Evolutionary conservation across 2,329 filamentous ascomycete species (phyloP).

Genomic region (Paraconiothyrium sp.): DNA sequence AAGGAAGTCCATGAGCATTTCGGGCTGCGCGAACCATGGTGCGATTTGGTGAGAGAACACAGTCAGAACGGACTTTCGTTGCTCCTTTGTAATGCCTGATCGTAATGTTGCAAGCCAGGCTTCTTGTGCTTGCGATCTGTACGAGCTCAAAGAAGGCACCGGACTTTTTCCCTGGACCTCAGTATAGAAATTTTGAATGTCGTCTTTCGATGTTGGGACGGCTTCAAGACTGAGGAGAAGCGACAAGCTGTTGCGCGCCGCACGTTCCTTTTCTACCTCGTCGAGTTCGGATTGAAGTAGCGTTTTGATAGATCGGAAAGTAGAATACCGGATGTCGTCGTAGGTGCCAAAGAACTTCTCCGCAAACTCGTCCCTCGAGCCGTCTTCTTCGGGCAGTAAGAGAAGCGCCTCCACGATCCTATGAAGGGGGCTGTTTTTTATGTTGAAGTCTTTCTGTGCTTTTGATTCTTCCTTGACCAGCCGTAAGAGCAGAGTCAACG

Average conservation of each 20-base stretch:
- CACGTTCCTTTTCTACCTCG: slow-evolving; percentile 30
- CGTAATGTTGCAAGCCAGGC: slow-evolving; percentile 85
- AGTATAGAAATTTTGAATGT: slow-evolving; percentile 75
- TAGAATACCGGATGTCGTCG: slow-evolving; percentile 86
- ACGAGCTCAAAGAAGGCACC: slow-evolving; percentile 68
- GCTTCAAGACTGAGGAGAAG: slow-evolving; percentile 74
- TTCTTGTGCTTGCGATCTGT: slow-evolving; percentile 83
- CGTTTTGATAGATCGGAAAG: slow-evolving; percentile 76
- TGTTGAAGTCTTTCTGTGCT: slow-evolving; percentile 63
- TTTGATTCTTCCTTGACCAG: slow-evolving; percentile 77
- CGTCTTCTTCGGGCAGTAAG: slow-evolving; percentile 63
- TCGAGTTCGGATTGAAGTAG: slow-evolving; percentile 44
- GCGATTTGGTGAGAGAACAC: slow-evolving; percentile 81
- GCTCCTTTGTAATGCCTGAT: slow-evolving; percentile 71
- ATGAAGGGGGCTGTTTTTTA: slow-evolving; percentile 73
- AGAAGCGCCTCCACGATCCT: slow-evolving; percentile 72
- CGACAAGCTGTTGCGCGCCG: slow-evolving; percentile 64
- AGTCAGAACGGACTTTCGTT: slow-evolving; percentile 81
- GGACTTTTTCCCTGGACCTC: slow-evolving; percentile 71
- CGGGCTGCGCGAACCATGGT: slow-evolving; percentile 88
- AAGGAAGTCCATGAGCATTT: slow-evolving; percentile 93
- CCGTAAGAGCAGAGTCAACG: slow-evolving; percentile 82
- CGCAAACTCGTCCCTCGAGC: slow-evolving; percentile 75
- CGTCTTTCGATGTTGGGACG: slow-evolving; percentile 72
- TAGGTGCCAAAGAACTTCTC: slow-evolving; percentile 81